Base-by-base conservation (phyloP, 176 grass and related monocot genomes). In the Hyparrhenia diplandra region DNA sequence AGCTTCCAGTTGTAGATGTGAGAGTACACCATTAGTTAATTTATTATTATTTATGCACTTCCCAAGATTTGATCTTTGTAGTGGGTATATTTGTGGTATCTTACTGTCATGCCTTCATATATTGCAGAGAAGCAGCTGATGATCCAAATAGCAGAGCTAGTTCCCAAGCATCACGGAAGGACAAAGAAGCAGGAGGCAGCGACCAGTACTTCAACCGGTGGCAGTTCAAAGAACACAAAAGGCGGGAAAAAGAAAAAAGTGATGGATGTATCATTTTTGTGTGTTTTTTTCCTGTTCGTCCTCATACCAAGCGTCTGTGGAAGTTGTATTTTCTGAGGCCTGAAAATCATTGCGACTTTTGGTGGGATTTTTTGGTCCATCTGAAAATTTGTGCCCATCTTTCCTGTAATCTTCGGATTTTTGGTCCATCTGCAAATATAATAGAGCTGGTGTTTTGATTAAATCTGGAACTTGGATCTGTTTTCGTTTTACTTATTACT, bases 151-250 rank as follows among this genome's bases (percentile, higher is more conserved):
- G 92, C 92, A 63, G 95, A 89, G 84, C 74, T 98, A 64, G 88
- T 98, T 71, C 95, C 95, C 45, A 94, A 95, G 84, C 92, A 98
- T 78, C 92, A 89, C 69, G 95, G 92, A 67, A 98, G 92, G 84
- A 91, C 78, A 9, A 94, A 94, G 81, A 98, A 98, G 77, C 92
- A 90, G 86, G 95, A 98, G 55, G 31, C 80, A 12, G 84, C 55
- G 13, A 4, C 60, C 5, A 71, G 57, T 90, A 31, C 88, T 64
- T 83, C 90, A 63, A 18, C 40, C 42, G 24, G 77, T 7, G 82
- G 82, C 16, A 17, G 65, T 76, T 83, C 85, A 35, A 85, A 89
- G 83, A 71, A 80, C 68, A 28, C 68, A 80, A 94, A 81, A 83
- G 80, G 85, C 7, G 90, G 94, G 71, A 94, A 88, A 86, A 98